Evolutionary conservation across 1,284 basidiomycete species (phyloP).

Genomic region (Ganoderma meredithae): DNA sequence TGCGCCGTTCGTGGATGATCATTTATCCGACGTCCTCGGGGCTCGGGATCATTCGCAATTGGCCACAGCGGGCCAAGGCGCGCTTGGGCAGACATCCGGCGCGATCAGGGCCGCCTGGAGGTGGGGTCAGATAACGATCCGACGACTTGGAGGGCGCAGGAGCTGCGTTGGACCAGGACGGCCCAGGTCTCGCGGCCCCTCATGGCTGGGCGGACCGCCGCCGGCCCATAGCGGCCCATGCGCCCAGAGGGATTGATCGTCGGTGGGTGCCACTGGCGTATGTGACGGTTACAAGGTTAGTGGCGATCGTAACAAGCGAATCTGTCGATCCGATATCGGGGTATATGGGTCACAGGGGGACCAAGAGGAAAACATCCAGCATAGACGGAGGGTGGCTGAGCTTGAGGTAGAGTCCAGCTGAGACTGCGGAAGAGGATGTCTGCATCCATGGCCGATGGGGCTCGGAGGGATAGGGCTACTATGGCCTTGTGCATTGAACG

Average conservation of each 20-base stretch:
- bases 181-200: no score
- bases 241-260: not conserved
- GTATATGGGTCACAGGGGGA: not conserved
- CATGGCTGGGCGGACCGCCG: not conserved
- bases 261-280: constrained; percentile 5
- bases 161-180: no score
- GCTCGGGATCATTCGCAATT: constrained; percentile 13
- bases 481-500: constrained; percentile 1
- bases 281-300: not conserved
- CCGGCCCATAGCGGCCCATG: not conserved
- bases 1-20: constrained; percentile 26
- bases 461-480: not conserved
- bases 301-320: constrained; percentile 5
- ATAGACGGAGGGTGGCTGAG: not conserved
- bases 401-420: no score
- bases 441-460: constrained; percentile 2
- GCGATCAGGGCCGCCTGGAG: not conserved
- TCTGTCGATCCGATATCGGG: constrained; percentile 19
- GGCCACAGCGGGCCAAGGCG: no score
- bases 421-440: not conserved
- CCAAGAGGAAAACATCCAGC: not conserved
- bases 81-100: not conserved
- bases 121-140: constrained; percentile 23
- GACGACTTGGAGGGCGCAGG: constrained; percentile 1
- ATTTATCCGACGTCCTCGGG: constrained; percentile 9